Percentiles rank a stretch among this genome's conserved stretches.
phyloP scores from a whole-genome alignment of 169 alveolate species.

The Plasmodium chabaudi region DNA sequence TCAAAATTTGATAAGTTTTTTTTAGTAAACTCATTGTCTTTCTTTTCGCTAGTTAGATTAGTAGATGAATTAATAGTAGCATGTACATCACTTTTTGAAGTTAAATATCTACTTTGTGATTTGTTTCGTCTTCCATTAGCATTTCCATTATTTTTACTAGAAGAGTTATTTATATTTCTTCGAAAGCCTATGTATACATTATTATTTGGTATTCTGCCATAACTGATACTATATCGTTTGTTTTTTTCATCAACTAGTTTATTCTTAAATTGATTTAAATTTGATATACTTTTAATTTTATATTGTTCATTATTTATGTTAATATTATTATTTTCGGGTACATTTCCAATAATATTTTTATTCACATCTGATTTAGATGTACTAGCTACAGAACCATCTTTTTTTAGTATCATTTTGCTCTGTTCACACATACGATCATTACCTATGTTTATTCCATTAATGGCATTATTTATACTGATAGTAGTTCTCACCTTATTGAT shows the following conservation, averaged over 20 bases:
- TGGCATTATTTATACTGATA: too few species aligned
- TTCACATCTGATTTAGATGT: background rate
- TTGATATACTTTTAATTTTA: slow-evolving; percentile 1
- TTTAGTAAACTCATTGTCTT: background rate
- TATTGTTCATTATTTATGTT: background rate
- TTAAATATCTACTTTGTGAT: slow-evolving; percentile 10
- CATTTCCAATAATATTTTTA: background rate
- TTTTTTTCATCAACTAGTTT: slow-evolving; percentile 9
- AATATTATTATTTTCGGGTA: background rate
- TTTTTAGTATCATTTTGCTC: background rate
- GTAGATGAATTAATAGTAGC: too few species aligned
- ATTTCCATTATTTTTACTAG: slow-evolving; percentile 6
- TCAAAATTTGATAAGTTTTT: slow-evolving; percentile 14
- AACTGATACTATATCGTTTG: slow-evolving; percentile 32
- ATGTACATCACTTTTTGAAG: slow-evolving; percentile 17
- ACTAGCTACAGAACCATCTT: background rate
- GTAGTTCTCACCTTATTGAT: too few species aligned
- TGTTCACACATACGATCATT: background rate
- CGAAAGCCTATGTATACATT: slow-evolving; percentile 16
- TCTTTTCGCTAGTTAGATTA: background rate
- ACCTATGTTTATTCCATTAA: background rate
- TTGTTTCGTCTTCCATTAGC: slow-evolving; percentile 2
- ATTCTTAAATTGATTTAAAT: slow-evolving; percentile 18
- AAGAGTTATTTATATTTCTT: slow-evolving; percentile 24
- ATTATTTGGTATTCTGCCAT: slow-evolving; percentile 3